These are phyloP conservation scores for Arthrobotrys entomopaga DNA, from an alignment of 2,329 filamentous ascomycete genomes.

Conservation along the genomic window DNA sequence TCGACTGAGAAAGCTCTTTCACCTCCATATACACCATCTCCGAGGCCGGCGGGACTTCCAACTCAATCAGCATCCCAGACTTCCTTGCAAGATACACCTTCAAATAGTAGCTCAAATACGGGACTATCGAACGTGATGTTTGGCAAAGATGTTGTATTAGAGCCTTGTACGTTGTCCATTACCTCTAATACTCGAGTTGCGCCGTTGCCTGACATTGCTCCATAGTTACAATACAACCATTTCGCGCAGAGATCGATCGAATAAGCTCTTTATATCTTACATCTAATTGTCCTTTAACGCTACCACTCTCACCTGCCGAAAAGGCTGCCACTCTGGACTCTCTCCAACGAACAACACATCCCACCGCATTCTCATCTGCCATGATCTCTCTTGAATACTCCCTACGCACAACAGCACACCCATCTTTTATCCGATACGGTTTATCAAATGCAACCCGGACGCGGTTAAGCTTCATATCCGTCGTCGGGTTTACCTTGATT, in stretches of 20 bases:
- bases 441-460: slow-evolving; percentile 48
- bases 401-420: slow-evolving; percentile 56
- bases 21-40: slow-evolving; percentile 19
- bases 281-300: slow-evolving; percentile 53
- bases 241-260: slow-evolving; percentile 56
- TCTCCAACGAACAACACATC: slow-evolving; percentile 57
- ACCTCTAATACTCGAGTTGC: background rate
- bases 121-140: slow-evolving; percentile 29
- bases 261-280: slow-evolving; percentile 56
- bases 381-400: slow-evolving; percentile 55
- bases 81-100: slow-evolving; percentile 5
- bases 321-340: slow-evolving; percentile 54
- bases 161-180: slow-evolving; percentile 33
- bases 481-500: slow-evolving; percentile 22
- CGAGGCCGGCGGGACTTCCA: background rate
- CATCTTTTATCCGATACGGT: slow-evolving; percentile 56
- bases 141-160: slow-evolving; percentile 37
- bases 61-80: slow-evolving; percentile 9
- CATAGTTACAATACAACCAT: slow-evolving; percentile 58
- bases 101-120: slow-evolving; percentile 16
- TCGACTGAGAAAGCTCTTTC: slow-evolving; percentile 29
- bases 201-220: background rate
- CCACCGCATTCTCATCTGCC: slow-evolving; percentile 55
- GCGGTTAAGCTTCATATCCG: slow-evolving; percentile 43
- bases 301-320: slow-evolving; percentile 57